Conservation (phyloP, 306 rosid species). For the Sindora glabra region DNA sequence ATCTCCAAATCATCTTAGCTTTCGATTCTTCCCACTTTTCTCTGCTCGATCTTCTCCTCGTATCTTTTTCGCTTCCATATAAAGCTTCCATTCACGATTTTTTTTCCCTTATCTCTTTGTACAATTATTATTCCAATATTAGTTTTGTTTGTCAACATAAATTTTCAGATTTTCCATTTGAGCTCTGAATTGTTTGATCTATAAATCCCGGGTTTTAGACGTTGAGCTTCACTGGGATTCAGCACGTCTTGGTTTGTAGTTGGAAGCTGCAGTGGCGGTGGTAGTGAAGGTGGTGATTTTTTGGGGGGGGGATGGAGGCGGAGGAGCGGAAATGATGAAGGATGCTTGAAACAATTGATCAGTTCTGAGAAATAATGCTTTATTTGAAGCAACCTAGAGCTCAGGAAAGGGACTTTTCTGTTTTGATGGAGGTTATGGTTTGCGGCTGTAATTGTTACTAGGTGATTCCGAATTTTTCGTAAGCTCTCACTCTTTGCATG, state of each 20-base stretch:
- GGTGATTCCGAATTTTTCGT: slow-evolving; percentile 21
- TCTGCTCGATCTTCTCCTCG: slow-evolving; percentile 37
- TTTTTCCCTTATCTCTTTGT: no score
- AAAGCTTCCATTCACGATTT: slow-evolving; percentile 12
- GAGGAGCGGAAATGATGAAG: slow-evolving; percentile 12
- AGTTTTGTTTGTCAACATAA: not conserved
- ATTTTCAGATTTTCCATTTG: slow-evolving; percentile 1
- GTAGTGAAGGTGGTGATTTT: slow-evolving; percentile 23
- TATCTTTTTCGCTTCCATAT: slow-evolving; percentile 5
- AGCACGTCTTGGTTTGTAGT: no score
- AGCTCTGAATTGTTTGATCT: slow-evolving; percentile 35
- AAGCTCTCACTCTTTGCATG: slow-evolving; percentile 39
- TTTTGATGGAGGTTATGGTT: slow-evolving; percentile 14
- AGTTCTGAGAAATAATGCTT: slow-evolving; percentile 45
- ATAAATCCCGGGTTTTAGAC: not conserved
- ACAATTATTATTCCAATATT: no score
- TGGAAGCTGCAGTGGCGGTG: slow-evolving; percentile 4
- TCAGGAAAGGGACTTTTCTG: slow-evolving; percentile 15
- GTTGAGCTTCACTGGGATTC: slow-evolving; percentile 8
- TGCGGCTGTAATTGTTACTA: slow-evolving; percentile 20
- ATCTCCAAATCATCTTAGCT: slow-evolving; percentile 24
- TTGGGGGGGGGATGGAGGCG: slow-evolving; percentile 12
- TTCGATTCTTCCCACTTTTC: slow-evolving; percentile 2
- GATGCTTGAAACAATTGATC: slow-evolving; percentile 3
- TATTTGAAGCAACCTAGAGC: slow-evolving; percentile 80